Evolutionary conservation across 768 basidiomycete species (phyloP).

Genomic region (Suillus hirtellus): DNA sequence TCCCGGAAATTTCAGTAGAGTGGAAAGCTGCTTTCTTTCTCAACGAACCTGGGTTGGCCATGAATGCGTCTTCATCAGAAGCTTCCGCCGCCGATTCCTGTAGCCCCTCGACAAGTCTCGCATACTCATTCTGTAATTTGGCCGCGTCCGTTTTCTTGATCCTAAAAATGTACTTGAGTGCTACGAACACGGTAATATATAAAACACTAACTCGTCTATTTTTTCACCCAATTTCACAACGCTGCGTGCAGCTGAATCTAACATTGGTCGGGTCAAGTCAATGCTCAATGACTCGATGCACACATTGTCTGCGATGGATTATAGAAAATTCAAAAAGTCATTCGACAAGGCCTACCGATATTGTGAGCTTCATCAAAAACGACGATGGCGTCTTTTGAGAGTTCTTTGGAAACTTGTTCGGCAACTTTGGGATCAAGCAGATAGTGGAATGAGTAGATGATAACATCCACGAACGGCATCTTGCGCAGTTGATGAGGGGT

Average conservation of each 20-base stretch:
- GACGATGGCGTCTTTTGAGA: slow-evolving; percentile 97
- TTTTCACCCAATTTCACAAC: slow-evolving; percentile 84
- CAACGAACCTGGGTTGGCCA: slow-evolving; percentile 83
- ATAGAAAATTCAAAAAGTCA: slow-evolving; percentile 7
- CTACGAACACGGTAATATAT: background rate
- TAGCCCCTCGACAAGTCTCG: slow-evolving; percentile 90
- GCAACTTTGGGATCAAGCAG: slow-evolving; percentile 98
- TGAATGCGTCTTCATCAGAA: slow-evolving; percentile 74
- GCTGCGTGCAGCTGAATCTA: slow-evolving; percentile 90
- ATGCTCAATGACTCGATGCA: slow-evolving; percentile 98
- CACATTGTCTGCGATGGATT: slow-evolving; percentile 73
- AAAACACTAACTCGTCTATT: slow-evolving; percentile 81
- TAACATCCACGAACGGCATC: slow-evolving; percentile 94
- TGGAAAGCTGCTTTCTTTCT: background rate
- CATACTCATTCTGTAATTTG: slow-evolving; percentile 95
- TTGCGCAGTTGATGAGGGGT: slow-evolving; percentile 33
- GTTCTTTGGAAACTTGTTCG: slow-evolving; percentile 96
- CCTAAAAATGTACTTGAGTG: slow-evolving; percentile 41
- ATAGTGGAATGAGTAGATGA: slow-evolving; percentile 99
- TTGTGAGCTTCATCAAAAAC: slow-evolving; percentile 99
- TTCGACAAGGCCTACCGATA: slow-evolving; percentile 60
- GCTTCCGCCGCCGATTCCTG: slow-evolving; percentile 68
- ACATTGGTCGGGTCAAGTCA: slow-evolving; percentile 95
- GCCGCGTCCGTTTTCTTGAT: slow-evolving; percentile 92
- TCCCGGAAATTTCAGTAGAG: slow-evolving; percentile 10